Evolutionary conservation across 177 flowering plant species (phyloP), one percentile per base, ranked within the genome.

Genomic region (Vitis hybrid): DNA sequence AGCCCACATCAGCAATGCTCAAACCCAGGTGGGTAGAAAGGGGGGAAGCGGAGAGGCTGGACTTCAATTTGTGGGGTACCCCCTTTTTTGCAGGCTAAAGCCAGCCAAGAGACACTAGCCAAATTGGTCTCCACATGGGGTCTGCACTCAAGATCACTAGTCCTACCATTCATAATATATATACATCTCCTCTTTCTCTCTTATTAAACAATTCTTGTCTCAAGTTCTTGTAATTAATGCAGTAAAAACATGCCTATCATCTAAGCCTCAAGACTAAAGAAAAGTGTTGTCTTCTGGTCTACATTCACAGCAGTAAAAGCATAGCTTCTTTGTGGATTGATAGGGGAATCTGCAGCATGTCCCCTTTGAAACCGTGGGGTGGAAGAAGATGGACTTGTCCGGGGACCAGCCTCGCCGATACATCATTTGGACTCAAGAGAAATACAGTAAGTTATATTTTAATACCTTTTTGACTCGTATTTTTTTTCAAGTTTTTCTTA

Each of bases 111-210:
- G 68, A 68, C 76, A 72, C 72, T 69, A 72, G 33, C 59, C 76
- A 80, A 74, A 71, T 74, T 80, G 84, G 84, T 84, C 75, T 75
- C 82, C 85, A 77, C 82, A 82, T 80, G 85, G 81, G 76, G 75
- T 55, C 45, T 66, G 76, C 70, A 66, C 66, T 57, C 62, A 58
- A 72, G 29, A 72, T 13, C 62, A 70, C 65, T 55, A 59, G 22
- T 12, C 65, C 70, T 53, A 70, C 78, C 78, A 81, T 67, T 73
- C 65, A 71, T 53, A 60, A 31, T 45, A 52, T 51, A 48, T 19
- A 31, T 45, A 31, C 55, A 48, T 15, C 57, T 3, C 31, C 51
- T 60, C 60, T 69, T 20, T 56, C 52, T 68, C 61, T 57, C 59
- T 51, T 2, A 60, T 68, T n/a, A 51, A 57, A 56, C 51, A 19